A percentile compares a stretch with the other conserved stretches of the same genome.
These are phyloP conservation scores for Neltuma alba DNA, from an alignment of 306 rosid species.

Conservation along the genomic window DNA sequence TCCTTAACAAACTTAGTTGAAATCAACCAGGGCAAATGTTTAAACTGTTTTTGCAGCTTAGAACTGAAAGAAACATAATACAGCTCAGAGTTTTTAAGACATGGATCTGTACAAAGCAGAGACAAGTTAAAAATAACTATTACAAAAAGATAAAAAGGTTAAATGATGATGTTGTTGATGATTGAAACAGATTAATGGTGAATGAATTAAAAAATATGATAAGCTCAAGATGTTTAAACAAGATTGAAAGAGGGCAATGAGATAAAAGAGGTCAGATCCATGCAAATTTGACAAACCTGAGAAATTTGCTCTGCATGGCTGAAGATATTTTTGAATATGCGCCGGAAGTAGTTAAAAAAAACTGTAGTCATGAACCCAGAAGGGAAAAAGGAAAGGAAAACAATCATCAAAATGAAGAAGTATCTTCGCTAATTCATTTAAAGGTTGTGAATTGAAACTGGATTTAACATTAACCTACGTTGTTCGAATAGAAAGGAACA, in stretches of 20 bases:
- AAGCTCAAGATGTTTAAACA: conserved; percentile 1
- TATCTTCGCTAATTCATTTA: conserved; percentile 4
- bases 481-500: conserved; percentile 15
- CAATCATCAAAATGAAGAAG: conserved; percentile 4
- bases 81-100: neutral
- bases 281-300: conserved; percentile 57
- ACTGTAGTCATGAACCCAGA: conserved; percentile 52
- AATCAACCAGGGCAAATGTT: conserved; percentile 8
- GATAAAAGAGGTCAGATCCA: neutral
- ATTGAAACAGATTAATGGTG: neutral
- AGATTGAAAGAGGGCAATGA: neutral
- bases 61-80: conserved; percentile 6
- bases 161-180: neutral
- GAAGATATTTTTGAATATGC: conserved; percentile 92
- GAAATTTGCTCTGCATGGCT: conserved; percentile 96
- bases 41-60: conserved; percentile 8
- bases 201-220: conserved; percentile 15
- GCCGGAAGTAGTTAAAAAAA: conserved; percentile 82
- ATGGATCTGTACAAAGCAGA: neutral
- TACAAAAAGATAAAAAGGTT: neutral
- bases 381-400: neutral
- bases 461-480: conserved; percentile 5
- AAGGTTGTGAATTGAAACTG: conserved; percentile 11
- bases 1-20: neutral
- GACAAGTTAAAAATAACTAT: neutral